Base-by-base conservation (phyloP, 192 early-diverging fungal species). In the Funneliformis geosporum region DNA sequence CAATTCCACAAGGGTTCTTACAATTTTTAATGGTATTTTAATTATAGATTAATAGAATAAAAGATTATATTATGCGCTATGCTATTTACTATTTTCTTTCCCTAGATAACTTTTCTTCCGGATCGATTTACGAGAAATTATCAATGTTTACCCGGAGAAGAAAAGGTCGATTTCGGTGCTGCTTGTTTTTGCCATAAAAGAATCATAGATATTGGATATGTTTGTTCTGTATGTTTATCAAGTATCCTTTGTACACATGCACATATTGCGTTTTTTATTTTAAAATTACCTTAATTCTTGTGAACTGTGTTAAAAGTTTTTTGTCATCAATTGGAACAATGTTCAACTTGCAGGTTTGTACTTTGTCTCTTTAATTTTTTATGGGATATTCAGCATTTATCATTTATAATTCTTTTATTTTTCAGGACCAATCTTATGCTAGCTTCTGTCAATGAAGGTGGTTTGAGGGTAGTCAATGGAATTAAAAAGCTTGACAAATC, bases 171-270 rank as follows among this genome's bases (percentile, higher is more conserved):
- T 84, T 99, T 96, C 80, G 83, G 96, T 14, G 94, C 98, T 8
- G 93, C 96, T 0, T 99, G 98, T 81, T 99, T 99, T 73, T 99
- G 98, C 82, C 98, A 99, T 85, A 96, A 95, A 80, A 90, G 88
- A 64, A 92, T 96, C 50, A 91, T 98, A 16, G 94, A 96, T 80
- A 89, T 98, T 79, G 98, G 96, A 0, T 98, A 89, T 85, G 98
- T 99, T n/a, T 99, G 98, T 82, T 97, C 96, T 1, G 97, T 98
- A 14, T 99, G 98, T 80, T 83, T 99, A 39, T 97, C 98, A 21
- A 97, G 94, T 95, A 90, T 25, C 80, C 72, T 39, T 43, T 16
- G 7, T 65, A 76, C 39, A 39, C 44, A 67, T 33, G 25, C 50
- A 38, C 25, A 18, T 21, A 42, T 39, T 55, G 12, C n/a, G n/a